Conservation (phyloP, 2,329 filamentous ascomycete genomes). For the Cytospora piceicola region DNA sequence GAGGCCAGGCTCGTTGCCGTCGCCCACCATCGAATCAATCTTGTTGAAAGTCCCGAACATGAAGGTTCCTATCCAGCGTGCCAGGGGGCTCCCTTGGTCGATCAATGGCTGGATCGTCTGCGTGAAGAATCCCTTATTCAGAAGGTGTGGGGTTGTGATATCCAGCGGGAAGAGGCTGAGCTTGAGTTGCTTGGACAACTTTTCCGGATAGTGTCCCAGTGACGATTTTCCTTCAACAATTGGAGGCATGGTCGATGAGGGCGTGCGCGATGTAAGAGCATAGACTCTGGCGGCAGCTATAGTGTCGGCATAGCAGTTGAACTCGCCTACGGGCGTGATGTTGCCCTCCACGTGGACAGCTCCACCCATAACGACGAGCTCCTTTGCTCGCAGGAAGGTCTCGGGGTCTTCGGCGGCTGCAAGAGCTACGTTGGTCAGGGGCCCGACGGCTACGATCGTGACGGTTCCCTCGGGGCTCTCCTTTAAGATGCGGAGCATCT, state of each 20-base stretch:
- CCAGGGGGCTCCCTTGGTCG: constrained; percentile 70
- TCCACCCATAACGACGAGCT: constrained; percentile 95
- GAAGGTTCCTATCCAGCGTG: constrained; percentile 73
- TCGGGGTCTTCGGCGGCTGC: constrained; percentile 88
- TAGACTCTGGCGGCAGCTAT: constrained; percentile 77
- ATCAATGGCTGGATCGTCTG: constrained; percentile 58
- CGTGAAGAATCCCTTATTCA: constrained; percentile 64
- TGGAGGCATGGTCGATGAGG: constrained; percentile 79
- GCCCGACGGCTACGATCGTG: constrained; percentile 87
- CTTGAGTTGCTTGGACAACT: constrained; percentile 65
- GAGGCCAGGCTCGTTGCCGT: constrained; percentile 61
- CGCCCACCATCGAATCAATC: constrained; percentile 64
- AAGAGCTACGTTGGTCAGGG: constrained; percentile 89
- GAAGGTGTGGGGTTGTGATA: constrained; percentile 72
- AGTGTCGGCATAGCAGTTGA: constrained; percentile 92
- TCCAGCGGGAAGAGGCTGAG: constrained; percentile 77
- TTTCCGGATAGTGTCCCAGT: constrained; percentile 65
- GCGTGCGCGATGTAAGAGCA: constrained; percentile 74
- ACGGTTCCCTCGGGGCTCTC: constrained; percentile 84
- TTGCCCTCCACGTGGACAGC: constrained; percentile 81
- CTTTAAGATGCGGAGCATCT: constrained; percentile 84
- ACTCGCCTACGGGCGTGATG: constrained; percentile 83
- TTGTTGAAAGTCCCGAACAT: constrained; percentile 72
- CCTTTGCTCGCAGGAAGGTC: constrained; percentile 85
- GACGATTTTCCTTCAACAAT: constrained; percentile 54